Conservation (phyloP, 805 yeast species). For the Jamesozyma piceae region DNA sequence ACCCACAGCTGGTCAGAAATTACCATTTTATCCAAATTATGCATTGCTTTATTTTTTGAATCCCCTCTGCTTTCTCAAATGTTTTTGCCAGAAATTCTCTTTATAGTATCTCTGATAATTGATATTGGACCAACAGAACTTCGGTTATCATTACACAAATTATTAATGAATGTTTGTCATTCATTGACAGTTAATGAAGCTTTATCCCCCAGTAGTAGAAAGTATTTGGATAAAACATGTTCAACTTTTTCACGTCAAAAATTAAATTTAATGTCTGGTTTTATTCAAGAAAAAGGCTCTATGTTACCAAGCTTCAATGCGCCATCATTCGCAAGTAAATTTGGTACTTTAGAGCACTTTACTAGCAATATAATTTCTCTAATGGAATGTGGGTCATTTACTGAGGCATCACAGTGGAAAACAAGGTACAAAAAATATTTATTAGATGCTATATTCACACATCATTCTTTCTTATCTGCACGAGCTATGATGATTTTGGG, state of each 20-base stretch:
- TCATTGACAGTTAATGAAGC: slow-evolving; percentile 52
- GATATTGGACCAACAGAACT: slow-evolving; percentile 43
- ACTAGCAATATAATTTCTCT: slow-evolving; percentile 46
- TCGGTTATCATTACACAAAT: slow-evolving; percentile 47
- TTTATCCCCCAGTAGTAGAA: slow-evolving; percentile 32
- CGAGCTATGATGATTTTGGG: slow-evolving; percentile 62
- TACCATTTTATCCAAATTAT: slow-evolving; percentile 50
- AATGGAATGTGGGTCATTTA: slow-evolving; percentile 37
- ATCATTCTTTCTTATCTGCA: slow-evolving; percentile 48
- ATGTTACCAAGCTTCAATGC: slow-evolving; percentile 25
- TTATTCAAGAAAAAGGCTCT: slow-evolving; percentile 42
- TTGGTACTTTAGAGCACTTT: slow-evolving; percentile 42
- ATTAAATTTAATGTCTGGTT: slow-evolving; percentile 56
- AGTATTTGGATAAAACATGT: slow-evolving; percentile 37
- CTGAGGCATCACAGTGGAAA: slow-evolving; percentile 45
- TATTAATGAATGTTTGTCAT: slow-evolving; percentile 59
- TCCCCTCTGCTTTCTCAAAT: slow-evolving; percentile 48
- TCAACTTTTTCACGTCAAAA: slow-evolving; percentile 43
- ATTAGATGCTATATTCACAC: slow-evolving; percentile 46
- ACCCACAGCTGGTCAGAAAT: slow-evolving; percentile 58
- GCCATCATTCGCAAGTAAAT: slow-evolving; percentile 29
- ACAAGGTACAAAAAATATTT: slow-evolving; percentile 55
- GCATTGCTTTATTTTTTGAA: slow-evolving; percentile 60
- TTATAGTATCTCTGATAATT: slow-evolving; percentile 48
- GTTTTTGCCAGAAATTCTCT: slow-evolving; percentile 60